Percentiles rank a stretch among this genome's conserved stretches.
phyloP scores from a whole-genome alignment of 2,329 filamentous ascomycete species.

The Xylaria sp. region DNA sequence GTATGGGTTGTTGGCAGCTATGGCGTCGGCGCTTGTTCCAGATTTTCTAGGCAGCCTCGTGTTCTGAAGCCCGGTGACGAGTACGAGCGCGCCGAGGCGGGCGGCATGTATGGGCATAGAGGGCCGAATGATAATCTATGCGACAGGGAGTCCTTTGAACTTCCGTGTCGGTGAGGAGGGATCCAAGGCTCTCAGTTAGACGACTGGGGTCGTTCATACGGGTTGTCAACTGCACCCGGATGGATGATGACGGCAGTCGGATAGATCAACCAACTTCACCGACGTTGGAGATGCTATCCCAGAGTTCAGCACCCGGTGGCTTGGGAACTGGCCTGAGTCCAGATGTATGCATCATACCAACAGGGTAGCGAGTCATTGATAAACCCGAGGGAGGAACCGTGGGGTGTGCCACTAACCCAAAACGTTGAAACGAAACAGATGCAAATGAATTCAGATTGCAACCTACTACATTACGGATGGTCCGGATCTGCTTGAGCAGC shows the following conservation, averaged over 20 bases:
- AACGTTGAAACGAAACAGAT: conserved; percentile 21
- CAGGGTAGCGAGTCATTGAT: background rate
- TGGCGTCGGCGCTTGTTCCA: conserved; percentile 2
- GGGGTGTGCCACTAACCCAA: conserved; percentile 7
- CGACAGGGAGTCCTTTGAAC: background rate
- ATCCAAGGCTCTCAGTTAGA: conserved; percentile 4
- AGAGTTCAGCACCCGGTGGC: background rate
- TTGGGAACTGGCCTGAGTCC: background rate
- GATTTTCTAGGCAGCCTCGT: background rate
- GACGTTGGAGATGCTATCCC: background rate
- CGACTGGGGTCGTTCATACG: background rate
- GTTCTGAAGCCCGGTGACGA: background rate
- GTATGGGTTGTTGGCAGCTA: background rate
- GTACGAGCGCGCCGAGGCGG: background rate
- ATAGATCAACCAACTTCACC: background rate
- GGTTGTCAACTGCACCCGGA: background rate
- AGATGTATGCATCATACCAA: background rate
- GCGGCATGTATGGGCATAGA: background rate
- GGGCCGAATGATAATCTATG: background rate
- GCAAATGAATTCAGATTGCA: conserved; percentile 11
- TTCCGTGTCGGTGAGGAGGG: background rate
- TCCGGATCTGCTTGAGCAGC: background rate
- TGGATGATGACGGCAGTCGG: background rate
- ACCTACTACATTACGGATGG: conserved; percentile 3
- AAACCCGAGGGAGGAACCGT: background rate